Evolutionary conservation across 2,329 filamentous ascomycete species (phyloP).

Genomic region (Trichoderma guizhouense): DNA sequence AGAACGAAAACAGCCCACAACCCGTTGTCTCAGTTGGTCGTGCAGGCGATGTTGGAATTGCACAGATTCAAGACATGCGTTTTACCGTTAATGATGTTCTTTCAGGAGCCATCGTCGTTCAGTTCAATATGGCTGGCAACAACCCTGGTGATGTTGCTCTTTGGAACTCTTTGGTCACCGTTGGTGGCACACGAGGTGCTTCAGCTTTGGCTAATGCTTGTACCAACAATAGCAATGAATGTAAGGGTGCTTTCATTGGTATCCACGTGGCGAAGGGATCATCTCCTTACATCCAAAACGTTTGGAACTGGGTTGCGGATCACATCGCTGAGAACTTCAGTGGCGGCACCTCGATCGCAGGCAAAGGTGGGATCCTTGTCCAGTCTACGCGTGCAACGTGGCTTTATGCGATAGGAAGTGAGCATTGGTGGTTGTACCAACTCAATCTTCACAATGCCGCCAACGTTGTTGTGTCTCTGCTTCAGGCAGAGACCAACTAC

Average conservation of each 20-base stretch:
- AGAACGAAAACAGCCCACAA: constrained; percentile 46
- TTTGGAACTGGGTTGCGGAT: constrained; percentile 44
- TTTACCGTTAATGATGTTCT: constrained; percentile 49
- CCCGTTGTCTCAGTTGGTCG: constrained; percentile 51
- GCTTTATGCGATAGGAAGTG: constrained; percentile 46
- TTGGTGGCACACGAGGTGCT: constrained; percentile 42
- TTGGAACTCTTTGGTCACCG: constrained; percentile 44
- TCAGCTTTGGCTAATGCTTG: constrained; percentile 39
- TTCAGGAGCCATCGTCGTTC: constrained; percentile 38
- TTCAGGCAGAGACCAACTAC: constrained; percentile 53
- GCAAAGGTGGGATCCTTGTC: constrained; percentile 46
- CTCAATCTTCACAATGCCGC: constrained; percentile 49
- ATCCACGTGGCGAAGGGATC: constrained; percentile 44
- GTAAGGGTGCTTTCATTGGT: constrained; percentile 46
- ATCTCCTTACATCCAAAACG: constrained; percentile 26
- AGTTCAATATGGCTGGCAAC: constrained; percentile 49
- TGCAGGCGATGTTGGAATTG: constrained; percentile 46
- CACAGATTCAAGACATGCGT: constrained; percentile 50
- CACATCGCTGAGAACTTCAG: constrained; percentile 48
- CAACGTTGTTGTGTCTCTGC: constrained; percentile 49
- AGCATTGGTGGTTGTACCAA: constrained; percentile 59
- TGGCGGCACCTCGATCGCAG: constrained; percentile 44
- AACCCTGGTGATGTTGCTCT: constrained; percentile 48
- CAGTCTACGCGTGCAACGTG: constrained; percentile 49
- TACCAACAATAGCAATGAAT: constrained; percentile 30